phyloP scores from a whole-genome alignment of 1,139 yeast genomes.

The Scheffersomyces insectosa region DNA sequence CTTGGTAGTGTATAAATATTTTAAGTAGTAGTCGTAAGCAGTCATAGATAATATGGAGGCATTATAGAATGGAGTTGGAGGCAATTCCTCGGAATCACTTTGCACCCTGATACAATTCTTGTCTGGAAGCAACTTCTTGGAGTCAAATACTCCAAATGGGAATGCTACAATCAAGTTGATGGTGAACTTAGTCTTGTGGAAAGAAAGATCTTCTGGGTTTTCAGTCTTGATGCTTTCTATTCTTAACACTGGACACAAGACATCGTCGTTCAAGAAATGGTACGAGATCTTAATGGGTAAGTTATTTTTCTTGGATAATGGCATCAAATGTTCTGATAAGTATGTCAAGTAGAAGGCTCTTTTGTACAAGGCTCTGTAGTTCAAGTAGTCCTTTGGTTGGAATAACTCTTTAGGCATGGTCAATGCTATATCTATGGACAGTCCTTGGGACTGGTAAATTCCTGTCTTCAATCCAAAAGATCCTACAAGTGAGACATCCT shows the following conservation, averaged over 20 bases:
- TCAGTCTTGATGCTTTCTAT: slow-evolving; percentile 54
- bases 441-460: slow-evolving; percentile 53
- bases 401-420: slow-evolving; percentile 78
- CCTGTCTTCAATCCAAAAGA: slow-evolving; percentile 88
- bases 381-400: slow-evolving; percentile 85
- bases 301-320: slow-evolving; percentile 54
- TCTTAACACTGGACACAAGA: slow-evolving; percentile 61
- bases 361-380: slow-evolving; percentile 87
- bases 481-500: slow-evolving; percentile 77
- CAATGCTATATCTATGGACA: slow-evolving; percentile 73
- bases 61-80: slow-evolving; percentile 86
- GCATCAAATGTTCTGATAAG: slow-evolving; percentile 63
- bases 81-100: slow-evolving; percentile 43
- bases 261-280: slow-evolving; percentile 65
- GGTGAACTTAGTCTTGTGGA: slow-evolving; percentile 68
- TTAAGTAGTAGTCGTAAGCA: slow-evolving; percentile 66
- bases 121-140: slow-evolving; percentile 75
- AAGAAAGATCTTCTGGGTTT: slow-evolving; percentile 49
- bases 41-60: slow-evolving; percentile 73
- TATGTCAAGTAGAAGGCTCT: slow-evolving; percentile 85
- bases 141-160: slow-evolving; percentile 69
- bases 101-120: slow-evolving; percentile 78
- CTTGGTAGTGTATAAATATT: slow-evolving; percentile 72
- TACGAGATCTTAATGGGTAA: slow-evolving; percentile 56
- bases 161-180: slow-evolving; percentile 74